Evolutionary conservation across 805 yeast species (phyloP).

Genomic region (Ogataea ramenticola): DNA sequence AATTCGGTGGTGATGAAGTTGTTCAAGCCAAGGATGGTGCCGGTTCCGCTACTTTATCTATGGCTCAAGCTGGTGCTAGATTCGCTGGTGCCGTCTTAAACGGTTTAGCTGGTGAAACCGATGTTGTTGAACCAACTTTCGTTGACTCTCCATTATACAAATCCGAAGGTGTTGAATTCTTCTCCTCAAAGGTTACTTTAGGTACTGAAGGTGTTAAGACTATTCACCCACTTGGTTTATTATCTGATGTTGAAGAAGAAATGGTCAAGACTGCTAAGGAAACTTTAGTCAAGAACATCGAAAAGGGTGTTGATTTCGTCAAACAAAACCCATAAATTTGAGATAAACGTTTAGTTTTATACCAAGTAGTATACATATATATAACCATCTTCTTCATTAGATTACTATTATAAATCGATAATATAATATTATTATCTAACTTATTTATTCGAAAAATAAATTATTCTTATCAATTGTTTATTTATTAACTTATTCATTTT

Average conservation of each 20-base stretch:
- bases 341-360: not conserved
- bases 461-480: no score
- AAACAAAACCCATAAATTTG: slow-evolving; percentile 53
- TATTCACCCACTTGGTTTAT: slow-evolving; percentile 70
- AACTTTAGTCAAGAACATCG: slow-evolving; percentile 83
- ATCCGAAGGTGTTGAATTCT: slow-evolving; percentile 90
- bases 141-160: slow-evolving; percentile 76
- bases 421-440: no score
- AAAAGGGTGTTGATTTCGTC: slow-evolving; percentile 89
- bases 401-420: no score
- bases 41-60: slow-evolving; percentile 78
- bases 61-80: slow-evolving; percentile 82
- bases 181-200: slow-evolving; percentile 89
- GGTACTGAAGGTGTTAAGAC: slow-evolving; percentile 86
- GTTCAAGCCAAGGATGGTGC: slow-evolving; percentile 81
- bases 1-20: slow-evolving; percentile 88
- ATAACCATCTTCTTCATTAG: no score
- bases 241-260: slow-evolving; percentile 75
- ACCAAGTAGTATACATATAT: not conserved
- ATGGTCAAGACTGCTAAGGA: slow-evolving; percentile 79
- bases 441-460: no score
- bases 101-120: slow-evolving; percentile 40
- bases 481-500: no score
- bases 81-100: slow-evolving; percentile 61
- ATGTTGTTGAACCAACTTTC: slow-evolving; percentile 45